Percentiles rank a stretch among this genome's conserved stretches.
These are phyloP conservation scores for Hypomontagnella submonticulosa DNA, from an alignment of 495 filamentous ascomycete genomes.

Conservation along the genomic window DNA sequence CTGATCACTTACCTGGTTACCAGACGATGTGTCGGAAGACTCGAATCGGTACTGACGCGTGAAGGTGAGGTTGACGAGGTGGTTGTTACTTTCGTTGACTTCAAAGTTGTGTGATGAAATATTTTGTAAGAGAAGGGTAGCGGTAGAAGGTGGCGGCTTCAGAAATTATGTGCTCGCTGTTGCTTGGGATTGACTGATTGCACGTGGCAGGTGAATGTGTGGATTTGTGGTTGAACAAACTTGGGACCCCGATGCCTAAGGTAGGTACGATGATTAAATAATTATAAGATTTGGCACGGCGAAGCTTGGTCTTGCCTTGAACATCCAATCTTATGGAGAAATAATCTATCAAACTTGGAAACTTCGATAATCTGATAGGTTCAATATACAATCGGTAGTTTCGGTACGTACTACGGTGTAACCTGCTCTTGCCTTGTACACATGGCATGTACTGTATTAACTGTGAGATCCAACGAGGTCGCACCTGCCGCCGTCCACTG, in stretches of 20 bases:
- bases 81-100: background rate
- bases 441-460: no score
- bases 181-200: conserved; percentile 21
- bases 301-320: conserved; percentile 27
- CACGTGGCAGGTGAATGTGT: conserved; percentile 16
- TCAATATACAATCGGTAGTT: background rate
- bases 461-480: no score
- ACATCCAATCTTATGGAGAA: conserved; percentile 10
- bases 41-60: no score
- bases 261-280: conserved; percentile 25
- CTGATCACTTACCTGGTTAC: no score
- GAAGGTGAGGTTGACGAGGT: no score
- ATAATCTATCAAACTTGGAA: background rate
- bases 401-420: conserved; percentile 3
- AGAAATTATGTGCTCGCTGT: conserved; percentile 6
- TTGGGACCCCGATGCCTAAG: conserved; percentile 9
- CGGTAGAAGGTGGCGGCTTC: conserved; percentile 6
- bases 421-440: background rate
- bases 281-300: conserved; percentile 8
- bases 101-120: conserved; percentile 10
- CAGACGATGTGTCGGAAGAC: no score
- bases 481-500: no score
- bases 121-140: conserved; percentile 1
- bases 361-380: no score
- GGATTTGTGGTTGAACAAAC: conserved; percentile 18